Conservation (phyloP, 129 eudicot species). For the Saussurea involucrata region DNA sequence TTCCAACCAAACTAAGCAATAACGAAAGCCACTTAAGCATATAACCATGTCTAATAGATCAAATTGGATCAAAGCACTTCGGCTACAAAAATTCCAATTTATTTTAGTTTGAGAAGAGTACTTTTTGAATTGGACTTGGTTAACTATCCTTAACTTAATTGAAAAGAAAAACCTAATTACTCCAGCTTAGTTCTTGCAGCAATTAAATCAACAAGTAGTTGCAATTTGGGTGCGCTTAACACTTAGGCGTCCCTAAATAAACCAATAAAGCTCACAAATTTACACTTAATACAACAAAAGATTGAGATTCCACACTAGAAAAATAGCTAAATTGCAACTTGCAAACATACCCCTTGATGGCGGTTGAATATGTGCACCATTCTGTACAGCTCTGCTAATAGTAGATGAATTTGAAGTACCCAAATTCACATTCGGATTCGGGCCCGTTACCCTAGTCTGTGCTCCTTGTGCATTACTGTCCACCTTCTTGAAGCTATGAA, state of each 20-base stretch:
- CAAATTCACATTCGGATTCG: constrained; percentile 28
- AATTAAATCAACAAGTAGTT: too few relatives aligned
- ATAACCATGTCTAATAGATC: too few relatives aligned
- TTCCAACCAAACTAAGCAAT: not conserved
- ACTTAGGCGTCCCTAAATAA: not conserved
- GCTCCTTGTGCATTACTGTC: constrained; percentile 63
- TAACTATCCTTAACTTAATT: too few relatives aligned
- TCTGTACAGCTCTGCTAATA: constrained; percentile 35
- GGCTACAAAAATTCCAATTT: too few relatives aligned
- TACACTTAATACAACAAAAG: not conserved
- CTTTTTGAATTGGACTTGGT: too few relatives aligned
- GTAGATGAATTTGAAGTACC: constrained; percentile 33
- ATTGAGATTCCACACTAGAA: not conserved
- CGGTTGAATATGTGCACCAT: constrained; percentile 65
- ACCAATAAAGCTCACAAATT: not conserved
- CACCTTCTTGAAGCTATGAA: constrained; percentile 57
- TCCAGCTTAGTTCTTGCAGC: too few relatives aligned
- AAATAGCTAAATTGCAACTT: not conserved
- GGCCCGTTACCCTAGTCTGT: constrained; percentile 37
- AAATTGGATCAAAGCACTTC: too few relatives aligned
- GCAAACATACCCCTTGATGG: constrained; percentile 43
- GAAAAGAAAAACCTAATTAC: too few relatives aligned
- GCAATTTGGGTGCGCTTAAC: too few relatives aligned
- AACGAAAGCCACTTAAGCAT: not conserved
- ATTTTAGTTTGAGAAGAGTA: too few relatives aligned